phyloP scores from a whole-genome alignment of 257 asterid genomes.

The Leptodermis oblonga region DNA sequence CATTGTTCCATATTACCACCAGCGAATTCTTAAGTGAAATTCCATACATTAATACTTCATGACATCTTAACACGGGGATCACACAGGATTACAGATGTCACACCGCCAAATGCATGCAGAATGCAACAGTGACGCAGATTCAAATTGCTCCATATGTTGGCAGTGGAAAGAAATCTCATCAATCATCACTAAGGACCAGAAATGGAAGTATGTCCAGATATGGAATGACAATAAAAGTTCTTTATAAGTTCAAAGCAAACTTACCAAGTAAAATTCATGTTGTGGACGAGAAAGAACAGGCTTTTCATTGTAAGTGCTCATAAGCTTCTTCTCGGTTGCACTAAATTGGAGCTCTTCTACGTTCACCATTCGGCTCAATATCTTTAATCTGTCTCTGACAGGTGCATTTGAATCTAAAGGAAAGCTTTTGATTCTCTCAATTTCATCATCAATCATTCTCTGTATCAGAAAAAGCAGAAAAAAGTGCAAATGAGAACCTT shows the following conservation, averaged over 20 bases:
- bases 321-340: slow-evolving; percentile 78
- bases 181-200: background rate
- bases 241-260: background rate
- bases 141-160: background rate
- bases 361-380: slow-evolving; percentile 69
- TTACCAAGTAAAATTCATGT: slow-evolving; percentile 83
- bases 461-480: slow-evolving; percentile 26
- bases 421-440: slow-evolving; percentile 72
- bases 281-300: slow-evolving; percentile 96
- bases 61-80: background rate
- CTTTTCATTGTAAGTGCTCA: slow-evolving; percentile 88
- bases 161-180: background rate
- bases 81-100: background rate
- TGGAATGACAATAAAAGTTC: background rate
- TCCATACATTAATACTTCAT: background rate
- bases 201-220: background rate
- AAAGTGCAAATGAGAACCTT: slow-evolving; percentile 2
- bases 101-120: background rate
- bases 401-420: slow-evolving; percentile 66
- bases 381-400: slow-evolving; percentile 77
- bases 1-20: background rate
- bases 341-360: slow-evolving; percentile 65
- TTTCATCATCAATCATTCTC: slow-evolving; percentile 70
- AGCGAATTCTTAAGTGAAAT: background rate
- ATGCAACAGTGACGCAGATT: background rate